Percentiles rank a stretch among this genome's conserved stretches.
Conservation (phyloP, 2,329 filamentous ascomycete species). For the Aspergillus japonicus region DNA sequence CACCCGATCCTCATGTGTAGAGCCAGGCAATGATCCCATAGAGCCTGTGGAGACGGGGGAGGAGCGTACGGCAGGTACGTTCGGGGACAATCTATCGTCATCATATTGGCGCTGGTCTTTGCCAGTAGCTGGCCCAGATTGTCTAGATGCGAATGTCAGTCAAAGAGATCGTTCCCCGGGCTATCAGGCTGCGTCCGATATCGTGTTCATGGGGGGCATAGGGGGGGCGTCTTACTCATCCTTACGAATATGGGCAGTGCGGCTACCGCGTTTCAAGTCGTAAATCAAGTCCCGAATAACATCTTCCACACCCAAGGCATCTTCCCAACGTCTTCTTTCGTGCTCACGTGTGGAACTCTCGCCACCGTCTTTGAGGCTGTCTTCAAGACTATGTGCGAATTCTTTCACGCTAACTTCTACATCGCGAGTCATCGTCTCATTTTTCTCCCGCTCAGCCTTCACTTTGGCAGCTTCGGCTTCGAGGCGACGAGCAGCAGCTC, state of each 20-base stretch:
- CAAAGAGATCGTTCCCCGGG: neutral
- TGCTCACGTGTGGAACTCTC: slow-evolving; percentile 78
- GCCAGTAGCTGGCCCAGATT: slow-evolving; percentile 52
- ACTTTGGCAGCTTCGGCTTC: slow-evolving; percentile 84
- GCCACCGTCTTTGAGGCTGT: slow-evolving; percentile 77
- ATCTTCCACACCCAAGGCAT: slow-evolving; percentile 92
- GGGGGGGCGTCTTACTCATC: slow-evolving; percentile 51
- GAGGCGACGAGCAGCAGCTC: slow-evolving; percentile 76
- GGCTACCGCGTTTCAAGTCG: slow-evolving; percentile 83
- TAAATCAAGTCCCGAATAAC: slow-evolving; percentile 98
- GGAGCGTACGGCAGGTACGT: slow-evolving; percentile 32
- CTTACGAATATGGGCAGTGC: slow-evolving; percentile 67
- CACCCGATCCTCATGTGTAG: slow-evolving; percentile 88
- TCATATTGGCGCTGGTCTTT: slow-evolving; percentile 54
- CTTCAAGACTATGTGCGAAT: slow-evolving; percentile 80
- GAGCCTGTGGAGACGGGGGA: slow-evolving; percentile 52
- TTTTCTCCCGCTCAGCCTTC: slow-evolving; percentile 83
- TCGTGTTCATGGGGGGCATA: neutral
- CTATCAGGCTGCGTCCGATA: neutral
- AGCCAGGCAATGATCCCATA: slow-evolving; percentile 76
- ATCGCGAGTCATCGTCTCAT: slow-evolving; percentile 94
- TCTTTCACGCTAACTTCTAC: slow-evolving; percentile 94
- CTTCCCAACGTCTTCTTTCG: slow-evolving; percentile 91
- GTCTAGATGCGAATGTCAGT: slow-evolving; percentile 34
- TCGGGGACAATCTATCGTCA: slow-evolving; percentile 50